Evolutionary conservation across 2,329 filamentous ascomycete species (phyloP), one percentile per base, ranked within the genome.

Genomic region (Aspergillus sp.): DNA sequence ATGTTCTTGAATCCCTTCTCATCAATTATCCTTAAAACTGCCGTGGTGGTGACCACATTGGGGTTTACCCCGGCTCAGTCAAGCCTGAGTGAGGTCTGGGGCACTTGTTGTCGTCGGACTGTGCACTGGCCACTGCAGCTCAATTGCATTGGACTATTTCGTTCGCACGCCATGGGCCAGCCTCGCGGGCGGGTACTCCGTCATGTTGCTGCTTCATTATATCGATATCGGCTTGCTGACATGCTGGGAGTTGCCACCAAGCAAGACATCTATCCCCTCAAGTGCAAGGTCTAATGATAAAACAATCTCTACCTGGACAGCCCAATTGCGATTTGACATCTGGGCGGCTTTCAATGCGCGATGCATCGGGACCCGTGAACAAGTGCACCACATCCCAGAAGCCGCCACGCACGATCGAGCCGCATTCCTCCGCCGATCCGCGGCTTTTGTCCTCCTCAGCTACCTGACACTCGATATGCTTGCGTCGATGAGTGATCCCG

Each of bases 141-240:
- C 50, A 32, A 54, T 24, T 4, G 22, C 58, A 5, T 20, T 57
- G 3, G 2, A 36, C 14, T 52, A 49, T 39, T 45, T 57, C 1
- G 26, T 54, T 18, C 50, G 52, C 12, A 57, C 31, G 12, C 32
- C 52, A 11, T 57, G 45, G 54, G 36, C 55, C 3, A 47, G 42
- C 51, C 55, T 54, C n/a, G 55, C 52, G 10, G 47, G 46, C 18
- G 58, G 54, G 2, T 57, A 60, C 39, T 45, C 58, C 4, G 39
- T 54, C 4, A 56, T 39, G 51, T 26, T 60, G 4, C 20, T 60
- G 1, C 12, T 60, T n/a, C 58, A 60, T 4, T 57, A 31, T 26
- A 11, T 55, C 26, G 55, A 57, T 6, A 45, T 60, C 7, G 55
- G 9, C 6, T 10, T 57, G 26, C 16, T 60, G 16, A 49, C 22